A percentile compares a stretch with the other conserved stretches of the same genome.
Evolutionary conservation across 179 eudicot genomes (phyloP).

Genomic region (Vitellaria paradoxa): DNA sequence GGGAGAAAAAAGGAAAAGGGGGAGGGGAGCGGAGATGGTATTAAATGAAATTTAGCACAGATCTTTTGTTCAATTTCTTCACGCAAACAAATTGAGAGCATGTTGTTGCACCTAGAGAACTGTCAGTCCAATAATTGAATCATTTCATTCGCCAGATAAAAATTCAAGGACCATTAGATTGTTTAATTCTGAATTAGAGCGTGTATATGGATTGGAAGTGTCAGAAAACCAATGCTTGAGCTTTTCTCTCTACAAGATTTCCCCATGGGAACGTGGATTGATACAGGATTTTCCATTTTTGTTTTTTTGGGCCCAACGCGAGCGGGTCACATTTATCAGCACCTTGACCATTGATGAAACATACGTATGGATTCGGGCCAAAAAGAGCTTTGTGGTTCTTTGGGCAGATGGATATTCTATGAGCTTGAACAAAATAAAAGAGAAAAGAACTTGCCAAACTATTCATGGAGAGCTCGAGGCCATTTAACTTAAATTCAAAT

Average conservation of each 20-base stretch:
- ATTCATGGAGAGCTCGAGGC: not conserved
- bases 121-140: not conserved
- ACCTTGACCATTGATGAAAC: not conserved
- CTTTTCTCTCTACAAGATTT: not conserved
- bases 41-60: not conserved
- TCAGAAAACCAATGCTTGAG: not conserved
- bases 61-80: constrained; percentile 1
- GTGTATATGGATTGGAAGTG: not conserved
- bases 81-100: not conserved
- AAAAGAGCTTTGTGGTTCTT: not conserved
- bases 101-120: not conserved
- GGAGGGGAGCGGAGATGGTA: no score
- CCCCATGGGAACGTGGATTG: not conserved
- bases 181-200: not conserved
- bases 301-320: not conserved
- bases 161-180: not conserved
- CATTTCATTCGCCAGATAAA: not conserved
- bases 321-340: not conserved
- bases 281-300: not conserved
- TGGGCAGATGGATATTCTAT: not conserved
- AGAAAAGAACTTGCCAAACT: not conserved
- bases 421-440: not conserved
- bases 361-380: no score
- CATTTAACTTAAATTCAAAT: not conserved
- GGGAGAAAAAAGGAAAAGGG: no score